Conservation (phyloP, 345 rosid genomes). For the Balakata baccata region DNA sequence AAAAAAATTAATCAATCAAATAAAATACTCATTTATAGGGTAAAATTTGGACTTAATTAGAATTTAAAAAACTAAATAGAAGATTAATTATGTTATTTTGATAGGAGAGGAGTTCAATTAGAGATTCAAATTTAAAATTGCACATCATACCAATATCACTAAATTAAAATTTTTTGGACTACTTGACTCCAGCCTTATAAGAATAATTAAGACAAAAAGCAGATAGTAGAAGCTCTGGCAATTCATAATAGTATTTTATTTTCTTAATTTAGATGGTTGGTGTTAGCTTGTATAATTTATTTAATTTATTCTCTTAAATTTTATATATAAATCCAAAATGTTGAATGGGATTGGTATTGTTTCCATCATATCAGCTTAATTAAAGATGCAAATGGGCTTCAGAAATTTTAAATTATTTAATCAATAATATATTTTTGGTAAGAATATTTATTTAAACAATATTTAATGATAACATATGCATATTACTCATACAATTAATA, state of each 20-base stretch:
- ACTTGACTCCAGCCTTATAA: neutral
- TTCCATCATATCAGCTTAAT: constrained; percentile 18
- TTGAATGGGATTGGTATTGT: constrained; percentile 38
- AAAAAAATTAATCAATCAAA: no score
- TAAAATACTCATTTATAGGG: no score
- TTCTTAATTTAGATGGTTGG: neutral
- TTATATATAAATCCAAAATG: constrained; percentile 15
- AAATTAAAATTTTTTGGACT: no score
- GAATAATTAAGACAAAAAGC: constrained; percentile 11
- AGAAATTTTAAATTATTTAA: neutral
- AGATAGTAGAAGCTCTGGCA: neutral
- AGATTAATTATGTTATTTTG: no score
- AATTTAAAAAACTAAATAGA: no score
- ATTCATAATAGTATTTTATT: neutral
- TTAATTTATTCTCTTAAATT: neutral
- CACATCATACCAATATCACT: no score
- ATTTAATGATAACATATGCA: no score
- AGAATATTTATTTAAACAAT: no score
- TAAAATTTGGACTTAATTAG: neutral
- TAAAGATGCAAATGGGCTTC: neutral
- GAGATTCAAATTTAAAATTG: no score
- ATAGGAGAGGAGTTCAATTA: no score
- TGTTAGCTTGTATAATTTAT: neutral
- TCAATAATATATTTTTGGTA: no score
- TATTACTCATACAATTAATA: neutral